Evolutionary conservation across 1,139 yeast species (phyloP).

Genomic region (Sugiyamaella sp.): DNA sequence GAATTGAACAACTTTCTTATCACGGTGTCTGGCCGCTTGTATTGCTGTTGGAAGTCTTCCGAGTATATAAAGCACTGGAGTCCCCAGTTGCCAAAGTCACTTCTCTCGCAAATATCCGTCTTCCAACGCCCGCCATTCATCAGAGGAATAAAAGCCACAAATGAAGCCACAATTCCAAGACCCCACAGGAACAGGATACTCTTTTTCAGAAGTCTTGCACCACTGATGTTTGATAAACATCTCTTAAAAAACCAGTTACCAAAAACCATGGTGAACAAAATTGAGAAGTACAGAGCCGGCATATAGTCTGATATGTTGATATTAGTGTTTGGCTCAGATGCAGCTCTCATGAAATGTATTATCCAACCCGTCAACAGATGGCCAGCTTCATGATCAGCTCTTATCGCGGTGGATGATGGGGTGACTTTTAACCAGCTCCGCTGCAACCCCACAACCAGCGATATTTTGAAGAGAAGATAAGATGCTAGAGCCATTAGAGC

Average conservation of each 20-base stretch:
- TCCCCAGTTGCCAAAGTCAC: slow-evolving; percentile 36
- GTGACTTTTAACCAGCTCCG: slow-evolving; percentile 25
- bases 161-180: slow-evolving; percentile 9
- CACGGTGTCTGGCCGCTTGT: neutral
- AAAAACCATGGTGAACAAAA: slow-evolving; percentile 27
- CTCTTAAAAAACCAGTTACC: slow-evolving; percentile 24
- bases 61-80: slow-evolving; percentile 32
- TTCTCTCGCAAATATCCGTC: slow-evolving; percentile 31
- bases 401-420: slow-evolving; percentile 19
- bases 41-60: slow-evolving; percentile 20
- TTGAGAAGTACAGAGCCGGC: slow-evolving; percentile 35
- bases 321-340: slow-evolving; percentile 19
- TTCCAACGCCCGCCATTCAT: slow-evolving; percentile 31
- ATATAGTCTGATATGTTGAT: slow-evolving; percentile 30
- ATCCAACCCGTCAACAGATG: slow-evolving; percentile 33
- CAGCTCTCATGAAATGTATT: slow-evolving; percentile 27
- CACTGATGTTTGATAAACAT: slow-evolving; percentile 3
- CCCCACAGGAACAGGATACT: slow-evolving; percentile 18
- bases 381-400: slow-evolving; percentile 36
- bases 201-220: neutral
- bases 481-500: slow-evolving; percentile 24
- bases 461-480: slow-evolving; percentile 31
- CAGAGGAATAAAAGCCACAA: slow-evolving; percentile 30
- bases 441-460: slow-evolving; percentile 31
- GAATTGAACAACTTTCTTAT: slow-evolving; percentile 1